Base-by-base conservation (phyloP, 192 early-diverging fungal genomes). In the Coemansia pectinata region DNA sequence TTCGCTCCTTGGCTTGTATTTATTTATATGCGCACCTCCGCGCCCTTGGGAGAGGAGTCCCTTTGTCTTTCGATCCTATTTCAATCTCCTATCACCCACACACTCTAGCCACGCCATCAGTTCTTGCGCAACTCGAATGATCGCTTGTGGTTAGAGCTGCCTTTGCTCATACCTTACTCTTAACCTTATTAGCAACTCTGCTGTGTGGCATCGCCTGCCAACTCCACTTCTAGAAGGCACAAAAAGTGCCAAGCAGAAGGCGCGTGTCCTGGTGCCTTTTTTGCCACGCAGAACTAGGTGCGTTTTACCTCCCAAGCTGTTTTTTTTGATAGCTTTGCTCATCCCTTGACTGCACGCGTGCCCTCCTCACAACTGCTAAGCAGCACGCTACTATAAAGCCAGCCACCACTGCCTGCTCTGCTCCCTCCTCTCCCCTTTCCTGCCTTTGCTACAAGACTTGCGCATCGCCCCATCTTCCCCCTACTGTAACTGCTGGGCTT, bases 71-170 rank as follows among this genome's bases (percentile, higher is more conserved):
- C 29, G 33, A 19, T 39, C 27, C 21, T 31, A 23, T 61, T 61
- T 61, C 36, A 61, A 61, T 61, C 59, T 61, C 59, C 59, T 61
- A 44, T 42, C 63, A 55, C 50, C 14, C 45, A 12, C 19, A 25
- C 21, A 10, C 45, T 45, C 42, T 48, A 34, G 45, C 63, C 29
- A 33, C 42, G 29, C 50, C 17, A 9, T 66, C 31, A 50, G n/a
- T 47, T 31, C 41, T 64, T 61, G 44, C 33, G 6, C 44, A 5
- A 5, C 19, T 66, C 45, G 50, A n/a, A 48, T 23, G 34, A 67
- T 57, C 55, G 66, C 40, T 21, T 59, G 17, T 67, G 53, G 65
- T 17, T 66, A 38, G 48, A 61, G 59, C 59, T 61, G n/a, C 6
- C 44, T 9, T 65, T 36, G 45, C 47, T 52, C 44, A 34, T 48